Base-by-base conservation (phyloP, 2,329 filamentous ascomycete species). In the Penicillium thymicola region DNA sequence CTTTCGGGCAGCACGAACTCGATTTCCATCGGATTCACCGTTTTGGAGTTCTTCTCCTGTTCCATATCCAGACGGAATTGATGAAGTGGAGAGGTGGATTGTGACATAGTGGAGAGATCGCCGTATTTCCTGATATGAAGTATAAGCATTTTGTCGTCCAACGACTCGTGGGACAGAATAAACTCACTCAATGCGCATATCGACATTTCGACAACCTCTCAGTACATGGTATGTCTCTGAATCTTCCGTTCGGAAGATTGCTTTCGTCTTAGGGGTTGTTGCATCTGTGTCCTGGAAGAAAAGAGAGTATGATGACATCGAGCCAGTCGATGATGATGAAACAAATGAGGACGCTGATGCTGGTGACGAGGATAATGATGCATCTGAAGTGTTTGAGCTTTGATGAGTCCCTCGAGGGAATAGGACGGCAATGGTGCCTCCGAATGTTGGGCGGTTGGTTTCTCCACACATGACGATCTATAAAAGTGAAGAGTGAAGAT, bases 361-460 rank as follows among this genome's bases (percentile, higher is more conserved):
- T 18, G 64, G 59, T 1, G 65, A 66, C 0, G 65, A 66, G 6
- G 65, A 64, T 0, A 59, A 55, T 2, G 60, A 65, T 37, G 25
- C 7, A 14, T 63, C 59, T 21, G 54, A 51, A 8, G 18, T 2
- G 16, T 23, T 54, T 3, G 56, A 55, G 16, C 30, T 48, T 7
- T 51, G 25, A 4, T 16, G 27, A 16, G 51, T 54, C 2, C 60
- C 50, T 7, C 23, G 56, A 3, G 70, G 69, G 44, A 69, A 72
- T 16, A 74, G 65, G 41, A 73, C 67, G 32, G 71, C 71, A 52
- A 74, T 72, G 43, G 65, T 68, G 11, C 68, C 66, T 32, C 70
- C 73, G 27, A 65, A 78, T 27, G 81, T 81, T 14, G 65, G 81
- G 23, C 68, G 85, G 47, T 70, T 66, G 10, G 80, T 81, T 0